Percentiles rank a stretch among this genome's conserved stretches.
These are phyloP conservation scores for Secale cereale DNA, from an alignment of 176 grass and related monocot species.

Conservation along the genomic window DNA sequence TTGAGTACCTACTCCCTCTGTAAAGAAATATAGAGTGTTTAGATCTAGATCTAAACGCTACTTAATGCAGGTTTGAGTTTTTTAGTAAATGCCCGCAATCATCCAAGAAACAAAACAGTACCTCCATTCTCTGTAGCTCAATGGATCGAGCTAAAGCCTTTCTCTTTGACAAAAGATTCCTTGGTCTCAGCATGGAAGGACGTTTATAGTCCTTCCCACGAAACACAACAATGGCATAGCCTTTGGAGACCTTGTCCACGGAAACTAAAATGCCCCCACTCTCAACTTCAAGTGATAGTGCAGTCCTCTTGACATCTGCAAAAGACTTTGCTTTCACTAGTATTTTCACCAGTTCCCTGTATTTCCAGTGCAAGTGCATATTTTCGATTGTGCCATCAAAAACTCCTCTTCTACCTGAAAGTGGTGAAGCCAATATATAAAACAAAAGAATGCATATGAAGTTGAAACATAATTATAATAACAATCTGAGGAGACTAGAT, in stretches of 20 bases:
- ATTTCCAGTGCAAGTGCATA: conserved; percentile 99
- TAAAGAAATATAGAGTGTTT: too few relatives aligned
- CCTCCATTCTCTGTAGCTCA: conserved; percentile 83
- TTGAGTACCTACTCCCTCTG: background rate
- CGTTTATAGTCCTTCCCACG: conserved; percentile 71
- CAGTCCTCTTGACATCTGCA: conserved; percentile 61
- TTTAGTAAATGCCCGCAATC: background rate
- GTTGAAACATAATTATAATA: background rate
- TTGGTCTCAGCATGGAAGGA: conserved; percentile 60
- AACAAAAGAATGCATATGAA: conserved; percentile 7
- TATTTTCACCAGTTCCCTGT: conserved; percentile 91
- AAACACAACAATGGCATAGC: conserved; percentile 80
- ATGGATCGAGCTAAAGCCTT: conserved; percentile 92
- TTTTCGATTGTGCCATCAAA: conserved; percentile 95
- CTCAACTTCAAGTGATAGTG: conserved; percentile 86
- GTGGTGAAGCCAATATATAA: background rate
- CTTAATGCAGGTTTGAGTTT: background rate
- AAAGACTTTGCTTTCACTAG: conserved; percentile 74
- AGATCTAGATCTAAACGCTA: too few relatives aligned
- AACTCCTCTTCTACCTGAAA: conserved; percentile 89
- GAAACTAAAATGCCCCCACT: conserved; percentile 82
- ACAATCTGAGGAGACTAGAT: background rate
- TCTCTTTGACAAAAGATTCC: conserved; percentile 78
- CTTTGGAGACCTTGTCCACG: conserved; percentile 94
- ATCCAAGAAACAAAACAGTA: conserved; percentile 24